Percentiles rank a stretch among this genome's conserved stretches.
Conservation (phyloP, 345 rosid species). For the Microcos paniculata region DNA sequence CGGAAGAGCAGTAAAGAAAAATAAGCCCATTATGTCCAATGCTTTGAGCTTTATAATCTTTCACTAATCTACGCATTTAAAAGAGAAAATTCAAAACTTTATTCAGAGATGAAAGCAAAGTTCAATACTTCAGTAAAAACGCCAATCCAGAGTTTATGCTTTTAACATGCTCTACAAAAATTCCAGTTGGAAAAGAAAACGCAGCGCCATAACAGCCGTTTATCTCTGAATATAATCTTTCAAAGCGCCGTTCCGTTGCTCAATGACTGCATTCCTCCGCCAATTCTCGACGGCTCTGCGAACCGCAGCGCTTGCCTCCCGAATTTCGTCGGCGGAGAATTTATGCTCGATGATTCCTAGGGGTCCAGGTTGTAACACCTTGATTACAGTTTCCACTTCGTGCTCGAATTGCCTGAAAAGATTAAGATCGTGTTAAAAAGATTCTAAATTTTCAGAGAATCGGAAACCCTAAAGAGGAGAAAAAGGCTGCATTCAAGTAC, state of each 20-base stretch:
- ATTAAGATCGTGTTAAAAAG: background rate
- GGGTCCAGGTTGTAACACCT: conserved; percentile 87
- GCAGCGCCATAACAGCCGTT: conserved; percentile 12
- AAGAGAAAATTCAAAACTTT: background rate
- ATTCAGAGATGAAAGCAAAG: background rate
- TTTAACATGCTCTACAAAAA: background rate
- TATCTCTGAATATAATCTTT: conserved; percentile 53
- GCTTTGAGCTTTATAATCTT: background rate
- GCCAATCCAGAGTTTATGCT: background rate
- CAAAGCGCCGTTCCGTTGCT: conserved; percentile 44
- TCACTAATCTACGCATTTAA: background rate
- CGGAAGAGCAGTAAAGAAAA: background rate
- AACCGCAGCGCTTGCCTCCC: conserved; percentile 59
- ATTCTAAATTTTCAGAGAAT: background rate
- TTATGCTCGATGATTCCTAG: conserved; percentile 84
- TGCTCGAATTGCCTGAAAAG: conserved; percentile 65
- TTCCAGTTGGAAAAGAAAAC: background rate
- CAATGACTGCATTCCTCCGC: conserved; percentile 51
- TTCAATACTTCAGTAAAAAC: background rate
- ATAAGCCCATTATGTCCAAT: background rate
- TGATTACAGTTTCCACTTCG: conserved; percentile 82
- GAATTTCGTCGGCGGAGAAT: conserved; percentile 68
- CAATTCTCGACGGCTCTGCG: conserved; percentile 65
- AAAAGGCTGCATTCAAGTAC: conserved; percentile 18
- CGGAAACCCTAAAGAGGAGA: conserved; percentile 1